Conservation (phyloP, 169 alveolate species). For the Plasmodium coatneyi region DNA sequence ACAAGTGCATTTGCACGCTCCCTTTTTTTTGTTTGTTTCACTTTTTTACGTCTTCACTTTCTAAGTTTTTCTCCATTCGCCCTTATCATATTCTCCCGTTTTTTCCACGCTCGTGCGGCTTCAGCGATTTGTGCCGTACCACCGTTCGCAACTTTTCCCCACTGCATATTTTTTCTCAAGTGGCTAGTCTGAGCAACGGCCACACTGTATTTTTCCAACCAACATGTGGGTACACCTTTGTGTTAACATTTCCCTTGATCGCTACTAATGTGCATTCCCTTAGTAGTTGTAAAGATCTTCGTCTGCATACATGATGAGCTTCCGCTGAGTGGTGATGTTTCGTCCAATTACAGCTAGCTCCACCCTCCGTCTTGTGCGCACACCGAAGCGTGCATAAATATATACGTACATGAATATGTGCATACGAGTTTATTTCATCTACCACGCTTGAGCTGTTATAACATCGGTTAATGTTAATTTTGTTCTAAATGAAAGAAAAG, state of each 20-base stretch:
- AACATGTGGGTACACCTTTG: background rate
- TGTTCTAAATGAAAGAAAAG: background rate
- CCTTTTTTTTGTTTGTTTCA: background rate
- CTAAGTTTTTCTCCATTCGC: background rate
- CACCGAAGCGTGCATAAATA: background rate
- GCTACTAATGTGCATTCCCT: background rate
- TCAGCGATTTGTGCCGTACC: background rate
- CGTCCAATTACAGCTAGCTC: background rate
- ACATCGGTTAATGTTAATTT: background rate
- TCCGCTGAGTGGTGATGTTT: background rate
- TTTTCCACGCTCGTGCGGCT: background rate
- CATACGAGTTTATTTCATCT: background rate
- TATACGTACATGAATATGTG: background rate
- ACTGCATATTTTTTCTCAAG: background rate
- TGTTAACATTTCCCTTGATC: background rate
- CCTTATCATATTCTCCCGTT: background rate
- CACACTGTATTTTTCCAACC: background rate
- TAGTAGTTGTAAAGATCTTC: background rate
- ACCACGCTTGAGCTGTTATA: background rate
- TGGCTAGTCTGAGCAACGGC: background rate
- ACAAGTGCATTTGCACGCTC: background rate
- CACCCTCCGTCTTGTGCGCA: background rate
- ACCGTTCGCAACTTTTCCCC: background rate
- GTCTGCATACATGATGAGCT: background rate
- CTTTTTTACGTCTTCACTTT: background rate